phyloP scores from a whole-genome alignment of 352 stramenopile species.

The Phytophthora cactorum region DNA sequence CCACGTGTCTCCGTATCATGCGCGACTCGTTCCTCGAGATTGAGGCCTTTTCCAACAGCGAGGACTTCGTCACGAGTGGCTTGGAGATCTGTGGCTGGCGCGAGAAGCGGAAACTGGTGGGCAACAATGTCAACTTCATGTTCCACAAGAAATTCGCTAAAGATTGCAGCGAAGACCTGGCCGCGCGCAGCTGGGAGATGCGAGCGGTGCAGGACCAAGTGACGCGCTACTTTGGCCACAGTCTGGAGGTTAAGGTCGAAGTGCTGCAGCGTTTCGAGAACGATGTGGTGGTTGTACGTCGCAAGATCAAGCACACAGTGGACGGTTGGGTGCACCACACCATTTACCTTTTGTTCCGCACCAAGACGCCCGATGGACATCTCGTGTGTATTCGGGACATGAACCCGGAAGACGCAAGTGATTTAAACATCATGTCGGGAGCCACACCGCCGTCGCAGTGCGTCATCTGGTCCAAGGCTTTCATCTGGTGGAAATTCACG shows the following conservation, averaged over 20 bases:
- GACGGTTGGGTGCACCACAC: conserved; percentile 69
- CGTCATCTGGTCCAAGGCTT: conserved; percentile 71
- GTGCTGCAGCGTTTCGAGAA: conserved; percentile 59
- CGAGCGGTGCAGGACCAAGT: conserved; percentile 58
- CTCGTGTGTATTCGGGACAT: conserved; percentile 75
- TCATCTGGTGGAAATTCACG: conserved; percentile 73
- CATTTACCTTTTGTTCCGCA: conserved; percentile 77
- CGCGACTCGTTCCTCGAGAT: conserved; percentile 61
- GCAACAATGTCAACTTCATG: conserved; percentile 63
- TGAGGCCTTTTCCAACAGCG: conserved; percentile 49
- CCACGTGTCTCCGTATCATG: conserved; percentile 50
- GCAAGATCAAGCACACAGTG: conserved; percentile 63
- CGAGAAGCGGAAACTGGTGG: conserved; percentile 64
- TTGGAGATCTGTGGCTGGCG: conserved; percentile 67
- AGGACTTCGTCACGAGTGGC: conserved; percentile 57
- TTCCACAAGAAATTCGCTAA: conserved; percentile 65
- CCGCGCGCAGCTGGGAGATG: conserved; percentile 60
- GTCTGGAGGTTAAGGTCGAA: conserved; percentile 55
- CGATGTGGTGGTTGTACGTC: conserved; percentile 60
- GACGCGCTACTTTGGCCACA: conserved; percentile 63
- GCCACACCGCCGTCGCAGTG: conserved; percentile 28
- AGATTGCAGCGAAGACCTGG: conserved; percentile 59
- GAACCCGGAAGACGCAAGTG: conserved; percentile 49
- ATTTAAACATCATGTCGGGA: conserved; percentile 38
- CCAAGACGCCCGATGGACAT: conserved; percentile 67